A percentile compares a stretch with the other conserved stretches of the same genome.
These are phyloP conservation scores for Colletotrichum navitas DNA, from an alignment of 2,329 filamentous ascomycete species.

Conservation along the genomic window DNA sequence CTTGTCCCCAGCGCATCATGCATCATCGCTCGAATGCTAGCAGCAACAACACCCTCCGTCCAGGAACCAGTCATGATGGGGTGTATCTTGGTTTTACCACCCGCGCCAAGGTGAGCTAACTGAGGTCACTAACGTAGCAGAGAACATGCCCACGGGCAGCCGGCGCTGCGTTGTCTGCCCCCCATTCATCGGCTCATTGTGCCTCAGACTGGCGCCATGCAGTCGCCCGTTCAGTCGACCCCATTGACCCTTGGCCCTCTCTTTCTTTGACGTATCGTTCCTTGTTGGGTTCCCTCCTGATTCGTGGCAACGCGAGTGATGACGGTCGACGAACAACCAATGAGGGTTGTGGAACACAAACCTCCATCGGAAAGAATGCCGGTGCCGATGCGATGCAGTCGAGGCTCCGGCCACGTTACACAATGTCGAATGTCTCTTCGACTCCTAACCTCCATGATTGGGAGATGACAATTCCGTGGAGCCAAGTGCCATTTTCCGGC, in stretches of 20 bases:
- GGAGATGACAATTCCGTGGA: neutral
- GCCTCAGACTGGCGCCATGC: neutral
- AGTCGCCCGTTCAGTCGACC: neutral
- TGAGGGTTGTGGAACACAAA: neutral
- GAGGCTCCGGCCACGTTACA: neutral
- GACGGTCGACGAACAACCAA: neutral
- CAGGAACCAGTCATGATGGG: neutral
- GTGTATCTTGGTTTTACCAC: neutral
- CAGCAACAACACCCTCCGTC: neutral
- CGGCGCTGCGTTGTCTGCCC: neutral
- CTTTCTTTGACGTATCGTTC: neutral
- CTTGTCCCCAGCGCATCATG: neutral
- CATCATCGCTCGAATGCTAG: neutral
- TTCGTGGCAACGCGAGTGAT: neutral
- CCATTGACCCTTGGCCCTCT: neutral
- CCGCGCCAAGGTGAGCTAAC: conserved; percentile 2
- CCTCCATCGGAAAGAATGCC: conserved; percentile 16
- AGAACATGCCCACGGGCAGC: neutral
- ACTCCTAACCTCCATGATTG: neutral
- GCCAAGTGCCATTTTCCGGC: neutral
- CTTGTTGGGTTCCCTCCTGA: neutral
- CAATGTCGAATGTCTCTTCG: neutral
- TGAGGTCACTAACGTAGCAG: neutral
- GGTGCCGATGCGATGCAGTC: neutral
- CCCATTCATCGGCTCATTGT: neutral